phyloP scores from a whole-genome alignment of 2,329 filamentous ascomycete species.

The Aspergillus neoniger region DNA sequence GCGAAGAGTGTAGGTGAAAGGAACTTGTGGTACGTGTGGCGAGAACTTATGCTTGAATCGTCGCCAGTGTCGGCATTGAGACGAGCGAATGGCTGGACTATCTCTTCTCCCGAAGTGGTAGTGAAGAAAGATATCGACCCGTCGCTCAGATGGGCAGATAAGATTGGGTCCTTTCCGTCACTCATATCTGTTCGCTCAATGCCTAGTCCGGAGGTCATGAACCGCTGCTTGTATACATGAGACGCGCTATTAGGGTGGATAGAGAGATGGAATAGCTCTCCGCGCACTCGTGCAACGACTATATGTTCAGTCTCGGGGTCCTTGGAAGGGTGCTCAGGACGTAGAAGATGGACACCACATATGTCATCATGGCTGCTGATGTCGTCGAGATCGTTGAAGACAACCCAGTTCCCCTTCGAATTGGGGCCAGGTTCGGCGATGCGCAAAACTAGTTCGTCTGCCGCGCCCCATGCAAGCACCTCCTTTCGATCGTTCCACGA shows the following conservation, averaged over 20 bases:
- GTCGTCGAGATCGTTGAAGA: constrained; percentile 54
- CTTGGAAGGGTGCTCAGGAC: constrained; percentile 40
- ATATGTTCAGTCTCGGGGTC: constrained; percentile 47
- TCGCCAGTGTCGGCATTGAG: constrained; percentile 24
- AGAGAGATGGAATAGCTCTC: constrained; percentile 49
- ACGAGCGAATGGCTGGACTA: constrained; percentile 41
- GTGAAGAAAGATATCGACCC: constrained; percentile 51
- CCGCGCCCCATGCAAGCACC: constrained; percentile 62
- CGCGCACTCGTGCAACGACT: constrained; percentile 59
- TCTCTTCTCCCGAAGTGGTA: constrained; percentile 33
- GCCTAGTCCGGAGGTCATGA: constrained; percentile 46
- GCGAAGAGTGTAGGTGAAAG: constrained; percentile 54
- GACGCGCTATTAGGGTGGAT: constrained; percentile 33
- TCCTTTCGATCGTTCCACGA: constrained; percentile 56
- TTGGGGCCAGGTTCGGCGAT: constrained; percentile 47
- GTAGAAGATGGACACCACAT: constrained; percentile 57
- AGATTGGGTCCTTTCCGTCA: constrained; percentile 41
- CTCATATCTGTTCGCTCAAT: constrained; percentile 54
- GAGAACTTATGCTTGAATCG: constrained; percentile 24
- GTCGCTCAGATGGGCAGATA: constrained; percentile 57
- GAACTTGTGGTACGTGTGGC: constrained; percentile 56
- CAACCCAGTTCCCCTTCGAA: constrained; percentile 48
- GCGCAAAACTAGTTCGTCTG: constrained; percentile 56
- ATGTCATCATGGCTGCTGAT: constrained; percentile 61
- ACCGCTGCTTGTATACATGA: constrained; percentile 41